Conservation (phyloP, 768 basidiomycete species). For the Sutorius australiensis region DNA sequence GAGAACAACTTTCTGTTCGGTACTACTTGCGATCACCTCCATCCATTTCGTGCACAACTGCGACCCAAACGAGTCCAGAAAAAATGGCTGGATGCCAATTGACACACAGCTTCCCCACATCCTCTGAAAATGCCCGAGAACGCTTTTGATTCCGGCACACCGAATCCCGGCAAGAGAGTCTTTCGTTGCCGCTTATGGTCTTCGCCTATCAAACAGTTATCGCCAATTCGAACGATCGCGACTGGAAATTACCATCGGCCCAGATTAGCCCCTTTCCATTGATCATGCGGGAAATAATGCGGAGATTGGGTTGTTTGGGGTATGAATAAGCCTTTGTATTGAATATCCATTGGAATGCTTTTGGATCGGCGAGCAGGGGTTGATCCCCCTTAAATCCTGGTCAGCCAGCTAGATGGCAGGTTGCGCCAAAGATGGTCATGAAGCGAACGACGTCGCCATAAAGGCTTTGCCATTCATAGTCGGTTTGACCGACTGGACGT, state of each 20-base stretch:
- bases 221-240: slow-evolving; percentile 8
- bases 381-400: slow-evolving; percentile 36
- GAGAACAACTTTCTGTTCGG: slow-evolving; percentile 14
- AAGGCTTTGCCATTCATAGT: slow-evolving; percentile 29
- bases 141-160: slow-evolving; percentile 46
- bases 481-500: slow-evolving; percentile 21
- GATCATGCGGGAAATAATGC: slow-evolving; percentile 11
- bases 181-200: slow-evolving; percentile 52
- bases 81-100: not conserved
- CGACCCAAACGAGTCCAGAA: not conserved
- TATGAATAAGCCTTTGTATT: slow-evolving; percentile 43
- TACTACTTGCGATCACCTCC: slow-evolving; percentile 13
- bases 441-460: slow-evolving; percentile 31
- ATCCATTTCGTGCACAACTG: slow-evolving; percentile 26
- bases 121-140: slow-evolving; percentile 48
- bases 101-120: slow-evolving; percentile 27
- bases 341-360: slow-evolving; percentile 40
- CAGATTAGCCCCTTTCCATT: slow-evolving; percentile 37
- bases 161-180: slow-evolving; percentile 54
- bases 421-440: slow-evolving; percentile 26
- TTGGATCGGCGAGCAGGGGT: slow-evolving; percentile 46
- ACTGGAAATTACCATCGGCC: slow-evolving; percentile 36
- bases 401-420: slow-evolving; percentile 3
- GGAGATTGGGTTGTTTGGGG: slow-evolving; percentile 32
- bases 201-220: slow-evolving; percentile 24